Base-by-base conservation (phyloP, 139 green algal species). In the Gonium pectorale region DNA sequence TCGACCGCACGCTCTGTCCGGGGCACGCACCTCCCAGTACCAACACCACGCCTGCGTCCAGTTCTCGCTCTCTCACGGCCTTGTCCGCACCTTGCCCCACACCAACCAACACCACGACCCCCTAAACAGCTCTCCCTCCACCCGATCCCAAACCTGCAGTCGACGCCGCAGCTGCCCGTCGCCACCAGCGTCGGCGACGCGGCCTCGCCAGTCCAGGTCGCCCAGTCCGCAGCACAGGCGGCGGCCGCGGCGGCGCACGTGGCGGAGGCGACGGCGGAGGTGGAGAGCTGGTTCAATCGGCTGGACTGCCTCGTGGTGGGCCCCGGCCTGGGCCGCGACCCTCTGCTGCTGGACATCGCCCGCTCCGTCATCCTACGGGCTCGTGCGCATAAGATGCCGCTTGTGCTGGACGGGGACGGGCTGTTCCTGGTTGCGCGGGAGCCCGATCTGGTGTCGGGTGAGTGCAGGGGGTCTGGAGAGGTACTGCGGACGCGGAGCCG, bases 281-380 rank as follows among this genome's bases (percentile, higher is more conserved):
- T 96, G 2, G 59, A 89, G 27, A 51, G 86, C 33, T 97, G 95
- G 94, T 79, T 97, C 59, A 72, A 83, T 13, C 90, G 92, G 19
- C 91, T 98, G 77, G 85, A 93, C 81, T 92, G 86, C 26, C 75
- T 98, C 33, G 88, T 98, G 29, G 88, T 98, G 29, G 96, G 95
- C 0, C 95, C 96, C 1, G 96, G 96, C 0, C 85, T 98, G 33
- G 96, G 95, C 0, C 69, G 93, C 0, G 94, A 97, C 54, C 74
- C 86, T 17, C 41, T 72, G 44, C 67, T 92, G 51, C n/a, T 89
- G 59, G 74, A 79, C 31, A 79, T 60, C 43, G 79, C 79, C 41
- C 15, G 59, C 8, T 51, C 37, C 0, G 64, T 83, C 13, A 64
- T 94, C 33, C 13, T 62, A 11, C 56, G 63, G 26, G 85, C 86